Evolutionary conservation across 371 early-diverging fungal species (phyloP).

Genomic region (Rhizopus stolonifer): DNA sequence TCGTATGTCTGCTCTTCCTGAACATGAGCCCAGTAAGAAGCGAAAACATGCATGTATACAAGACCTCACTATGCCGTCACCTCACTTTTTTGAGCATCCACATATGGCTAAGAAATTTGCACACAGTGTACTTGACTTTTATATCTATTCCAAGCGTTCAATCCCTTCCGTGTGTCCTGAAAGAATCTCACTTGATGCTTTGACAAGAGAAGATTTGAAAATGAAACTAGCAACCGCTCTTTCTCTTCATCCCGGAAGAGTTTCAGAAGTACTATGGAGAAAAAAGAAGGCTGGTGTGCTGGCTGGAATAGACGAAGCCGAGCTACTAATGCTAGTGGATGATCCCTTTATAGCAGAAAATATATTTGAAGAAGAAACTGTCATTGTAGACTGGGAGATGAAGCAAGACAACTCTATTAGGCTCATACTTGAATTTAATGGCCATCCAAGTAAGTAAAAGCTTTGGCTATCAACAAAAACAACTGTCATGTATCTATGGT

Average conservation of each 20-base stretch:
- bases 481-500: too few species aligned
- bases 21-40: too few species aligned
- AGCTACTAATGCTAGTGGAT: constrained; percentile 22
- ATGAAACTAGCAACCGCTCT: constrained; percentile 7
- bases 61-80: too few species aligned
- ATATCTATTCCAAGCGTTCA: constrained; percentile 13
- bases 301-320: not conserved
- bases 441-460: not conserved
- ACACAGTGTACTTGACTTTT: not conserved
- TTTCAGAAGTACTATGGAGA: constrained; percentile 24
- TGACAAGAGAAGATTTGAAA: constrained; percentile 15
- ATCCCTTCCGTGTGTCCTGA: not conserved
- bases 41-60: too few species aligned
- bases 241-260: constrained; percentile 8
- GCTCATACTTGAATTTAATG: constrained; percentile 22
- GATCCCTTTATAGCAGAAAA: constrained; percentile 25
- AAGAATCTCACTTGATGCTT: constrained; percentile 4
- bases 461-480: too few species aligned
- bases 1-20: too few species aligned
- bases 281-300: not conserved
- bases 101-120: too few species aligned
- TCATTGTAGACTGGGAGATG: constrained; percentile 23
- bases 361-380: constrained; percentile 14
- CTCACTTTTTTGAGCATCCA: too few species aligned
- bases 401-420: constrained; percentile 20